Conservation (phyloP, 805 yeast species). For the Pichia sporocuriosa region DNA sequence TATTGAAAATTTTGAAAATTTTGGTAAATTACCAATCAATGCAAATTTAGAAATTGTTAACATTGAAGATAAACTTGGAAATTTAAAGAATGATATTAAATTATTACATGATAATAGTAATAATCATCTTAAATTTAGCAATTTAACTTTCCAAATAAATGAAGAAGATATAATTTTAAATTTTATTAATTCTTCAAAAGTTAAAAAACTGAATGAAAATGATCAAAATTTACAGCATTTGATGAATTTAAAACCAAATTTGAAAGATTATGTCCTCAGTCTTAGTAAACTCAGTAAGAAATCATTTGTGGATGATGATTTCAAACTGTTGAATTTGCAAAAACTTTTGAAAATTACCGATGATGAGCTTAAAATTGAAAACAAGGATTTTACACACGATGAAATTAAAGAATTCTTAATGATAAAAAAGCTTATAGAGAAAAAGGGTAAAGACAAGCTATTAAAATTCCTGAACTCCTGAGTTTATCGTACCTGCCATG, state of each 20-base stretch:
- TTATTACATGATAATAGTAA: slow-evolving; percentile 1
- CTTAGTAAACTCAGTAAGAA: slow-evolving; percentile 29
- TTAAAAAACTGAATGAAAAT: slow-evolving; percentile 29
- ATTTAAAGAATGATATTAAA: slow-evolving; percentile 3
- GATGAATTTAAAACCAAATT: slow-evolving; percentile 22
- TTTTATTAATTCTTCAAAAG: slow-evolving; percentile 50
- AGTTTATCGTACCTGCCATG: too few species aligned
- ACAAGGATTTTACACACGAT: slow-evolving; percentile 16
- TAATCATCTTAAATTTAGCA: slow-evolving; percentile 15
- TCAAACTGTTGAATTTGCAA: slow-evolving; percentile 37
- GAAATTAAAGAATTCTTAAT: slow-evolving; percentile 48
- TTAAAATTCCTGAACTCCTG: slow-evolving; percentile 44
- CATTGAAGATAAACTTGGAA: slow-evolving; percentile 31
- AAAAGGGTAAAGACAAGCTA: slow-evolving; percentile 65
- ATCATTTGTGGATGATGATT: slow-evolving; percentile 23
- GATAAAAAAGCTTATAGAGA: slow-evolving; percentile 53
- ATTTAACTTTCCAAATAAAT: slow-evolving; percentile 54
- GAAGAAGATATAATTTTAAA: slow-evolving; percentile 64
- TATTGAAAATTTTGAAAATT: slow-evolving; percentile 31
- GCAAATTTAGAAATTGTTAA: slow-evolving; percentile 47
- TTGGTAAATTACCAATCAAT: slow-evolving; percentile 37
- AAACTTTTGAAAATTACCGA: slow-evolving; percentile 38
- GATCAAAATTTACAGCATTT: slow-evolving; percentile 24
- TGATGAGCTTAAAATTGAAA: slow-evolving; percentile 19
- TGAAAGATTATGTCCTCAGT: slow-evolving; percentile 28